Evolutionary conservation across 1,139 yeast species (phyloP).

Genomic region (Petasospora rhodanensis): DNA sequence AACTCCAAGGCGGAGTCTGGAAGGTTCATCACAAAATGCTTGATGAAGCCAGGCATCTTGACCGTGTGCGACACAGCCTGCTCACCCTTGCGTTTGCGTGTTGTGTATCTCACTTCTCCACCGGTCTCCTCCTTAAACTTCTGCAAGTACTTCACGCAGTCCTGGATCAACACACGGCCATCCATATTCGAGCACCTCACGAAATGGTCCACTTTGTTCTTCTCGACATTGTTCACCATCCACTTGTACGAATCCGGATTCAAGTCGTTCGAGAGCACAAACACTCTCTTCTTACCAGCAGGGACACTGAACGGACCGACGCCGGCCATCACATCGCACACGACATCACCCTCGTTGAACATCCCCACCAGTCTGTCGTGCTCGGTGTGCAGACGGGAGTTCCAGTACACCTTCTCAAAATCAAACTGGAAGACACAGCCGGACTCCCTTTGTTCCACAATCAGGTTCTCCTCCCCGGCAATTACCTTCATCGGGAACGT

Average conservation of each 20-base stretch:
- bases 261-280: constrained; percentile 88
- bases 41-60: constrained; percentile 53
- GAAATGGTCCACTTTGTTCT: constrained; percentile 59
- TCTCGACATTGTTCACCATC: constrained; percentile 55
- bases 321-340: constrained; percentile 97
- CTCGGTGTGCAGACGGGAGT: constrained; percentile 89
- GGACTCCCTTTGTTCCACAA: constrained; percentile 85
- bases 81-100: constrained; percentile 29
- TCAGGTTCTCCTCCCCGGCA: constrained; percentile 68
- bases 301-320: constrained; percentile 99
- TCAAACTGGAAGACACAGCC: constrained; percentile 85
- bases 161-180: constrained; percentile 73
- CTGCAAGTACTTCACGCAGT: constrained; percentile 50
- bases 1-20: constrained; percentile 94
- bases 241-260: constrained; percentile 82
- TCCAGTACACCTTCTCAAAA: constrained; percentile 95
- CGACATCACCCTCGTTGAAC: constrained; percentile 64
- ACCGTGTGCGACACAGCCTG: constrained; percentile 28
- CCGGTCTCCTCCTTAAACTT: constrained; percentile 20
- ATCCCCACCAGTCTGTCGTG: constrained; percentile 71
- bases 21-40: constrained; percentile 89
- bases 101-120: constrained; percentile 26
- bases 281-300: constrained; percentile 77
- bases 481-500: constrained; percentile 92
- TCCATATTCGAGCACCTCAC: constrained; percentile 69